These are phyloP conservation scores for Candida coquimbonensis DNA, from an alignment of 805 yeast genomes.

Conservation along the genomic window DNA sequence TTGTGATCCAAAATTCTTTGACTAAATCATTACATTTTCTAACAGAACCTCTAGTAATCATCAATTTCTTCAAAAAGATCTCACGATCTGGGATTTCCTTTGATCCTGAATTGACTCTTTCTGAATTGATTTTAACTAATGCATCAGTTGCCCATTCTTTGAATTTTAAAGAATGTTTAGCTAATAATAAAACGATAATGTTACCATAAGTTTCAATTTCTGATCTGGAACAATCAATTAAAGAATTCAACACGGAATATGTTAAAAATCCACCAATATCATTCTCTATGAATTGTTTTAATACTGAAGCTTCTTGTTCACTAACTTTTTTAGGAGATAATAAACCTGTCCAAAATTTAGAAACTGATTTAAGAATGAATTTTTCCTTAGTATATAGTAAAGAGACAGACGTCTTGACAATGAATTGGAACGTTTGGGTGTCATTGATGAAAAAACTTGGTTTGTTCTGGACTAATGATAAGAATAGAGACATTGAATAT, in stretches of 20 bases:
- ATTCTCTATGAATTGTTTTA: conserved; percentile 26
- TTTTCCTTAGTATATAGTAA: conserved; percentile 38
- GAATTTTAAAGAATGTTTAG: conserved; percentile 41
- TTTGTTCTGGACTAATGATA: conserved; percentile 39
- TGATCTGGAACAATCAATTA: conserved; percentile 50
- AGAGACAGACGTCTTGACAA: conserved; percentile 22
- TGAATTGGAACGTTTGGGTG: conserved; percentile 23
- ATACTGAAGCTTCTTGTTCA: conserved; percentile 31
- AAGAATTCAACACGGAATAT: conserved; percentile 31
- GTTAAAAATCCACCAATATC: conserved; percentile 26
- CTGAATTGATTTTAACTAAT: conserved; percentile 23
- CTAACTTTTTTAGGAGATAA: conserved; percentile 41
- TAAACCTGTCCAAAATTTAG: conserved; percentile 47
- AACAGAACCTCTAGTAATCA: conserved; percentile 55
- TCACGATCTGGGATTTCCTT: conserved; percentile 29
- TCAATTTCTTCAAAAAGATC: conserved; percentile 44
- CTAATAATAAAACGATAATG: conserved; percentile 40
- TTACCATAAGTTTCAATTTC: conserved; percentile 53
- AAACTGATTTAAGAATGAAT: conserved; percentile 40
- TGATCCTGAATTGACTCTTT: conserved; percentile 19
- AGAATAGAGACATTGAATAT: conserved; percentile 42
- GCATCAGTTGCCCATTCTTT: conserved; percentile 40
- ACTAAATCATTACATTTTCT: conserved; percentile 52
- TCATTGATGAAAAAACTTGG: conserved; percentile 42
- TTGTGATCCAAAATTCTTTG: conserved; percentile 57